Conservation (phyloP, 2,329 filamentous ascomycete genomes). For the Talaromyces sp. region DNA sequence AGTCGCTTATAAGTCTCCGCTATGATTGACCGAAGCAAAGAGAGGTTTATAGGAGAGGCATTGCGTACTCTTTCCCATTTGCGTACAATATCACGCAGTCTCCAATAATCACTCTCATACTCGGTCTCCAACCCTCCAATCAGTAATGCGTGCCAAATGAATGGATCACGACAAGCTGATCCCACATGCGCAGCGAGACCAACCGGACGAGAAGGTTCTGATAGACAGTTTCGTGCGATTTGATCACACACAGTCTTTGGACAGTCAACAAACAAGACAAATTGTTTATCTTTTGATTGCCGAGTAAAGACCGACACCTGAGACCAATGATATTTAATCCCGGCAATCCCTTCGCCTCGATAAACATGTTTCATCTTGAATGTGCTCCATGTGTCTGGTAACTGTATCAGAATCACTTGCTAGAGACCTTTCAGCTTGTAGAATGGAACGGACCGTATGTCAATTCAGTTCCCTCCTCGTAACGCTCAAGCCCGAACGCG, state of each 20-base stretch:
- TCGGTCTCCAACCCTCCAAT: conserved; percentile 3
- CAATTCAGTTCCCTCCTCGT: not conserved
- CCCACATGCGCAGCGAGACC: not conserved
- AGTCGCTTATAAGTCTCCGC: not conserved
- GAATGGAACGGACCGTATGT: not conserved
- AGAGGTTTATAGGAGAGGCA: not conserved
- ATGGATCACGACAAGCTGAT: conserved; percentile 9
- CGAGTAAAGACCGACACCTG: conserved; percentile 16
- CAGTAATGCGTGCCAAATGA: conserved; percentile 14
- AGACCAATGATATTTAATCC: conserved; percentile 14
- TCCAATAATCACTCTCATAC: conserved; percentile 15
- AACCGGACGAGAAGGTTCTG: not conserved
- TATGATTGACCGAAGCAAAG: not conserved
- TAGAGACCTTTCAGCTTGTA: not conserved
- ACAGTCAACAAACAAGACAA: conserved; percentile 17
- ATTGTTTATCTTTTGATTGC: conserved; percentile 10
- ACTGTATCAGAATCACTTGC: not conserved
- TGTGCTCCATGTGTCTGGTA: conserved; percentile 17
- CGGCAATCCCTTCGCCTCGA: not conserved
- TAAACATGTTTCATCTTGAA: conserved; percentile 17
- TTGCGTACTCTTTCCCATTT: conserved; percentile 11
- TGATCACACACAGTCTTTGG: conserved; percentile 1
- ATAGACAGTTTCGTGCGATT: not conserved
- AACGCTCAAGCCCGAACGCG: conserved; percentile 10
- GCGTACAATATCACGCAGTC: conserved; percentile 13